phyloP scores from a whole-genome alignment of 2,329 filamentous ascomycete species.

The Ambrosiella beaveri region DNA sequence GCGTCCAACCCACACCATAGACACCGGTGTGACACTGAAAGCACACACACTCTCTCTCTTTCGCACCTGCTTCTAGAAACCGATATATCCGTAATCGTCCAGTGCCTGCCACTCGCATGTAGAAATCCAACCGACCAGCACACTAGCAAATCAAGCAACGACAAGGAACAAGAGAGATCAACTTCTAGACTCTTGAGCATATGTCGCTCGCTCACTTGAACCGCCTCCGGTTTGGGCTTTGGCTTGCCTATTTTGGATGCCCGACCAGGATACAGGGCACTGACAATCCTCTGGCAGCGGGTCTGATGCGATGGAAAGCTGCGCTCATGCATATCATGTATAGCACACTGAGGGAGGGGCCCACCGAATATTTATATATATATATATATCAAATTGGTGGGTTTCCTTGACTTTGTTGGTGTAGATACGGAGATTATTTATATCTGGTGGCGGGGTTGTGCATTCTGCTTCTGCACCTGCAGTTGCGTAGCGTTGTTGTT shows the following conservation, averaged over 20 bases:
- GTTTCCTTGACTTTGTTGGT: neutral
- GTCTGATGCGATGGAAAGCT: neutral
- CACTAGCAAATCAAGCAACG: no score
- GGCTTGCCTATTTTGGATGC: neutral
- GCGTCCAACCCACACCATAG: neutral
- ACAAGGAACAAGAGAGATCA: no score
- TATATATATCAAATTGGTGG: neutral
- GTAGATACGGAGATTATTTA: neutral
- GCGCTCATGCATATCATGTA: neutral
- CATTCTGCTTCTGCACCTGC: no score
- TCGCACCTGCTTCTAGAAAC: neutral
- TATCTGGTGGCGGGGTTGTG: neutral
- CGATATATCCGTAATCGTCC: neutral
- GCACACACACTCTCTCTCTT: no score
- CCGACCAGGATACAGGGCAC: neutral
- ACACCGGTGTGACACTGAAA: no score
- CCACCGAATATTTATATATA: no score
- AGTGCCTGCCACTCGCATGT: neutral
- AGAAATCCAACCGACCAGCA: neutral
- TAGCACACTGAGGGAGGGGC: neutral
- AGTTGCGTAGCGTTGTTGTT: no score
- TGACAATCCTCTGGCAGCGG: conserved; percentile 1
- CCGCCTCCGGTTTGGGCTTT: neutral
- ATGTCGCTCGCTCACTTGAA: neutral
- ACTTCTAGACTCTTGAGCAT: no score